These are phyloP conservation scores for Scutellaria baicalensis DNA, from an alignment of 257 asterid genomes.

Conservation along the genomic window DNA sequence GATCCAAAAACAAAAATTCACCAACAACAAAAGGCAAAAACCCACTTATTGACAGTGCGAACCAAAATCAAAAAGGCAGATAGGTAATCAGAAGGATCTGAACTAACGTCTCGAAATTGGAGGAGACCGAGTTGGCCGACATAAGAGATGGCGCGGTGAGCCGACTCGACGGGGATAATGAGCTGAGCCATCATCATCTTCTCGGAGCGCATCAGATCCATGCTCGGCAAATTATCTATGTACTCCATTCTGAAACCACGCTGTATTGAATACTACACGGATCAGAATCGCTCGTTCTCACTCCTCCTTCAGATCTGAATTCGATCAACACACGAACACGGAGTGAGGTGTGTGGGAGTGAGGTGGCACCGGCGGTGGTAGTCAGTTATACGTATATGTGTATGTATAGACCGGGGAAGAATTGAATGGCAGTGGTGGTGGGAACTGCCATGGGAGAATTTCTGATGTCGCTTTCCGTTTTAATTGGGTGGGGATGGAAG, in stretches of 20 bases:
- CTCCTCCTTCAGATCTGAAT: constrained; percentile 34
- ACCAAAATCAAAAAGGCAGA: neutral
- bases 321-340: constrained; percentile 6
- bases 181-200: constrained; percentile 91
- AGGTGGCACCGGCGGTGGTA: neutral
- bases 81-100: constrained; percentile 23
- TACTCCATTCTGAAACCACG: constrained; percentile 65
- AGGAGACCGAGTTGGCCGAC: constrained; percentile 95
- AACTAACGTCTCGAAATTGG: constrained; percentile 85
- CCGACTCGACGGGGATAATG: constrained; percentile 94
- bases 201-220: constrained; percentile 99
- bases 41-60: neutral
- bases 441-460: constrained; percentile 25
- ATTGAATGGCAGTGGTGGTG: constrained; percentile 18
- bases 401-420: neutral
- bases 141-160: constrained; percentile 91
- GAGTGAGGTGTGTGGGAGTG: constrained; percentile 3
- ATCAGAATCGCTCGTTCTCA: constrained; percentile 15
- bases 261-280: neutral
- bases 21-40: neutral
- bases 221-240: constrained; percentile 66
- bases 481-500: neutral
- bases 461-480: constrained; percentile 13
- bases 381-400: constrained; percentile 13
- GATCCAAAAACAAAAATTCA: constrained; percentile 9